Base-by-base conservation (phyloP, 345 rosid species). In the Euphorbia tirucalli region DNA sequence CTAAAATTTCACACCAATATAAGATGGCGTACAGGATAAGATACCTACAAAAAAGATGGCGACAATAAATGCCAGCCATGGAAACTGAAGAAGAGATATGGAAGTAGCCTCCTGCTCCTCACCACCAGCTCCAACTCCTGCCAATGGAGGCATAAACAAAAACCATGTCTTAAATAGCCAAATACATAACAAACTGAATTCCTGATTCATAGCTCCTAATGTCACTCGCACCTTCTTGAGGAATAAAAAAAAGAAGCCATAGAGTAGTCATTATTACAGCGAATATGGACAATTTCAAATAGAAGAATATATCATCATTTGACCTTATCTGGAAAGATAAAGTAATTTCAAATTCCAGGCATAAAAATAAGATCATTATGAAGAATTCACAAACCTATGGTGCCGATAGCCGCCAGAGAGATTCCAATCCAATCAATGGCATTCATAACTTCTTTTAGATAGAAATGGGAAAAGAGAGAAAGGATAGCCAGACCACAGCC, bases 91-190 rank as follows among this genome's bases (percentile, higher is more conserved):
- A 67, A 89, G 76, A 27, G 98, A 95, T 80, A 90, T 77, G 25
- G 88, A 74, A 16, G 94, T 82, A 70, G 89, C 81, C 79, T 82
- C 79, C 77, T 90, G 99, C 82, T 87, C 98, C 78, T 90, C 97
- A 44, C 97, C 97, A 68, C 98, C 99, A 52, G 97, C 99, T 77
- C 98, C 98, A 79, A 95, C 98, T 69, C 99, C 98, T 93, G 73
- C 56, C 83, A 70, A 70, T n/a, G 46, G 32, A 43, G 61, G 66
- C 64, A 16, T n/a, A n/a, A n/a, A n/a, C n/a, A 11, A 59, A 60
- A 24, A 67, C 21, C 25, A 73, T 11, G 35, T 0, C 11, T 22
- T n/a, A 64, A 58, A 56, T 41, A 14, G 39, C 25, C 49, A 44
- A 54, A 61, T 13, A 57, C 61, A 11, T 10, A 30, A 69, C 28